phyloP scores from a whole-genome alignment of 2,329 filamentous ascomycete species.

The Aschersonia sp. region DNA sequence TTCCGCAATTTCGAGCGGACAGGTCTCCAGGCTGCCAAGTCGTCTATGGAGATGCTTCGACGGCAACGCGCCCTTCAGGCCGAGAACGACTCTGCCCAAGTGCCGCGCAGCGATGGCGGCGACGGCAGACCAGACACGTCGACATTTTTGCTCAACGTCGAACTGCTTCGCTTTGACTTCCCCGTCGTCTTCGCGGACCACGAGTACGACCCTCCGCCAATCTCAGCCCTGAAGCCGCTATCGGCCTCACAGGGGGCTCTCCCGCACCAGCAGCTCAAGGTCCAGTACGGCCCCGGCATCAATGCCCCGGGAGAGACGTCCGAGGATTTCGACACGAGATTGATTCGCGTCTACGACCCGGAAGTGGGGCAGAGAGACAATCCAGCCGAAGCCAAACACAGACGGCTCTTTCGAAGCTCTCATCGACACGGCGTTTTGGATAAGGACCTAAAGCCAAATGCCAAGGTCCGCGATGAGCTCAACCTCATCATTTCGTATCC shows the following conservation, averaged over 20 bases:
- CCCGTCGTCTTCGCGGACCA: slow-evolving; percentile 90
- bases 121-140: slow-evolving; percentile 24
- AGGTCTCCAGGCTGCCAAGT: slow-evolving; percentile 47
- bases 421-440: slow-evolving; percentile 85
- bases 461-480: slow-evolving; percentile 86
- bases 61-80: slow-evolving; percentile 26
- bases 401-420: slow-evolving; percentile 79
- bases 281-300: slow-evolving; percentile 82
- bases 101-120: slow-evolving; percentile 10
- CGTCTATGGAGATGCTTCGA: slow-evolving; percentile 44
- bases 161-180: slow-evolving; percentile 89
- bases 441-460: slow-evolving; percentile 88
- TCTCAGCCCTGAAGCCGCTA: slow-evolving; percentile 56
- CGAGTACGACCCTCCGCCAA: slow-evolving; percentile 74
- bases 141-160: slow-evolving; percentile 73
- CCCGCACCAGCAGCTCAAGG: slow-evolving; percentile 69
- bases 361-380: slow-evolving; percentile 84
- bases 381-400: slow-evolving; percentile 88
- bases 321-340: slow-evolving; percentile 35
- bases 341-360: slow-evolving; percentile 84
- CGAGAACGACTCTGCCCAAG: slow-evolving; percentile 15
- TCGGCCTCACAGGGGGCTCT: slow-evolving; percentile 47
- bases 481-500: slow-evolving; percentile 86
- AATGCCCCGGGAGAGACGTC: slow-evolving; percentile 45
- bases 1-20: slow-evolving; percentile 80